Evolutionary conservation across 108 stramenopile species (phyloP).

Genomic region (Conticribra guillardii): DNA sequence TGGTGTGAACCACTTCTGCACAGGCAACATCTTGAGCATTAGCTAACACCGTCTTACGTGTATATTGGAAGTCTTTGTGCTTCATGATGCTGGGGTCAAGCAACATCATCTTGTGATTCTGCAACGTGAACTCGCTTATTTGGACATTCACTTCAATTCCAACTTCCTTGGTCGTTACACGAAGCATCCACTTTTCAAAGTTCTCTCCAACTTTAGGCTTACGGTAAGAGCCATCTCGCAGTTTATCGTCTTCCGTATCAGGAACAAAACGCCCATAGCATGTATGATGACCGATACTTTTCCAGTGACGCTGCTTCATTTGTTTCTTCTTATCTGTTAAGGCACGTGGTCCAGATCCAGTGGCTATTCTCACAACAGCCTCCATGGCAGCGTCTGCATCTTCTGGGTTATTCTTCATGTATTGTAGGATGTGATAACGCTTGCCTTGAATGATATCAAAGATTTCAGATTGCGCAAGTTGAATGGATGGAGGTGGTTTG

Average conservation of each 20-base stretch:
- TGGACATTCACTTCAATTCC: slow-evolving; percentile 97
- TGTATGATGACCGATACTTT: slow-evolving; percentile 90
- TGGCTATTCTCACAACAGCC: slow-evolving; percentile 93
- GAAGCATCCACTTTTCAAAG: slow-evolving; percentile 97
- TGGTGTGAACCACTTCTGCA: slow-evolving; percentile 97
- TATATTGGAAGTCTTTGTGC: slow-evolving; percentile 86
- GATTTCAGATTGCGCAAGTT: slow-evolving; percentile 95
- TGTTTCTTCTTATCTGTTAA: slow-evolving; percentile 61
- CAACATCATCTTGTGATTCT: slow-evolving; percentile 97
- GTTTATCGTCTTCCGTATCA: slow-evolving; percentile 94
- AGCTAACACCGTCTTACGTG: slow-evolving; percentile 57
- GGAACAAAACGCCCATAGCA: slow-evolving; percentile 97
- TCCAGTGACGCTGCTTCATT: slow-evolving; percentile 91
- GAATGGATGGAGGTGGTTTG: slow-evolving; percentile 89
- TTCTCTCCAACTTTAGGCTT: slow-evolving; percentile 79
- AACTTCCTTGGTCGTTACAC: slow-evolving; percentile 95
- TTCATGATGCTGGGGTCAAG: slow-evolving; percentile 90
- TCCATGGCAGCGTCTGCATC: slow-evolving; percentile 94
- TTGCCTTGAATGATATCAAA: slow-evolving; percentile 94
- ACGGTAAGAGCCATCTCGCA: slow-evolving; percentile 87
- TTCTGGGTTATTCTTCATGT: slow-evolving; percentile 85
- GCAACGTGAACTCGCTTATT: slow-evolving; percentile 97
- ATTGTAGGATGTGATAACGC: slow-evolving; percentile 89
- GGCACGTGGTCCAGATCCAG: slow-evolving; percentile 87
- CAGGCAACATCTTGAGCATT: slow-evolving; percentile 90